These are phyloP conservation scores for Panicum miliaceum DNA, from an alignment of 176 grass and related monocot genomes.

Conservation along the genomic window DNA sequence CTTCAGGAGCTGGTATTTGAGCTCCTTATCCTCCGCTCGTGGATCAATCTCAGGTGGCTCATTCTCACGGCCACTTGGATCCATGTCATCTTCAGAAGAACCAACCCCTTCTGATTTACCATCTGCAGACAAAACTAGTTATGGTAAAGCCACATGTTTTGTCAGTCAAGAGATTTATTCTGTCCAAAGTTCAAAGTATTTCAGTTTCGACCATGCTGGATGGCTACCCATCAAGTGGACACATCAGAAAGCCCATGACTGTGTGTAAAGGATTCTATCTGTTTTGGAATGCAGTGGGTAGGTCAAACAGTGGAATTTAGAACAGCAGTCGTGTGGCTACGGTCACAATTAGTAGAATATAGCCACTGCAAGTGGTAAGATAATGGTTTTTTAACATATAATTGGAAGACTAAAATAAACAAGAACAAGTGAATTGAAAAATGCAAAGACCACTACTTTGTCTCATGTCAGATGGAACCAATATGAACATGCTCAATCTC, in stretches of 20 bases:
- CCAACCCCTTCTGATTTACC: conserved; percentile 73
- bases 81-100: conserved; percentile 84
- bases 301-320: conserved; percentile 21
- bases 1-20: conserved; percentile 74
- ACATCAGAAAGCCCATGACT: conserved; percentile 39
- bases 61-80: conserved; percentile 64
- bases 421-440: not conserved
- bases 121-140: conserved; percentile 51
- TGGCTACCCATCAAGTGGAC: conserved; percentile 27
- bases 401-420: not conserved
- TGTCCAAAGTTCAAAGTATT: conserved; percentile 22
- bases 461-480: not conserved
- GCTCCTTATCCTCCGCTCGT: conserved; percentile 61
- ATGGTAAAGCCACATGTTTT: conserved; percentile 27
- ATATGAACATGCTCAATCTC: not conserved
- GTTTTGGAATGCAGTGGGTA: conserved; percentile 12
- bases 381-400: not conserved
- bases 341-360: conserved; percentile 13
- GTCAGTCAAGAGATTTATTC: conserved; percentile 28
- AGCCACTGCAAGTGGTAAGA: not conserved
- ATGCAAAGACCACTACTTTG: not conserved
- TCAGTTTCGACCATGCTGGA: conserved; percentile 39
- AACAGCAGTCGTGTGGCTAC: conserved; percentile 12
- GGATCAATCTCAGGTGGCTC: conserved; percentile 69
- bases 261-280: conserved; percentile 34